Evolutionary conservation across 148 eudicot species (phyloP).

Genomic region (Vaccinium myrtillus): DNA sequence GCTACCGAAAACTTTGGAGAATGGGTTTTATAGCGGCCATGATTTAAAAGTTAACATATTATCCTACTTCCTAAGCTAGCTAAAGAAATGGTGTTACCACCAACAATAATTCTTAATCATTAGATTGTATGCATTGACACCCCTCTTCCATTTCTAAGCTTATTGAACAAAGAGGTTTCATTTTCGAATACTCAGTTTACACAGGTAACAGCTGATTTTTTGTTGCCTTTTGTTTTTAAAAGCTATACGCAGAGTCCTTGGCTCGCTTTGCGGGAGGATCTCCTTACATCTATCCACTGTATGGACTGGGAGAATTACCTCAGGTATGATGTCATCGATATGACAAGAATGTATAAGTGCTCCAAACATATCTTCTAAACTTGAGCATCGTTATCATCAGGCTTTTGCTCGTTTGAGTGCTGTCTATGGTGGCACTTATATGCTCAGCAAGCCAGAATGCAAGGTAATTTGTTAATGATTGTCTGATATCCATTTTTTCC

Average conservation of each 20-base stretch:
- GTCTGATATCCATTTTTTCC: neutral
- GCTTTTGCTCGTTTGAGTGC: constrained; percentile 88
- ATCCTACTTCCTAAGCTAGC: neutral
- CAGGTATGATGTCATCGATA: constrained; percentile 10
- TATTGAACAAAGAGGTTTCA: neutral
- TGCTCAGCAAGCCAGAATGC: constrained; percentile 83
- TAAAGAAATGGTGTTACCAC: neutral
- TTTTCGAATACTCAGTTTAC: neutral
- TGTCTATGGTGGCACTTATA: constrained; percentile 88
- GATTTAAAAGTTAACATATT: neutral
- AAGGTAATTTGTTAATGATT: constrained; percentile 37
- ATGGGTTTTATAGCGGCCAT: neutral
- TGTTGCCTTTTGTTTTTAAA: constrained; percentile 3
- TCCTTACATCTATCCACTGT: constrained; percentile 92
- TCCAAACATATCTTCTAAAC: constrained; percentile 7
- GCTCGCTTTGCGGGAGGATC: constrained; percentile 89
- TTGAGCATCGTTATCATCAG: constrained; percentile 24
- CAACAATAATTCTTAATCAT: neutral
- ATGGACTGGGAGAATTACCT: constrained; percentile 81
- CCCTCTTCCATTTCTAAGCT: neutral
- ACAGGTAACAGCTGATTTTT: neutral
- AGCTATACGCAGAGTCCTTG: constrained; percentile 48
- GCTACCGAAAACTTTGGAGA: neutral
- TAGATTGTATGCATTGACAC: neutral
- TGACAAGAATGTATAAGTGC: neutral